A percentile compares a stretch with the other conserved stretches of the same genome.
Conservation (phyloP, 306 rosid genomes). For the Acacia melanoxylon region DNA sequence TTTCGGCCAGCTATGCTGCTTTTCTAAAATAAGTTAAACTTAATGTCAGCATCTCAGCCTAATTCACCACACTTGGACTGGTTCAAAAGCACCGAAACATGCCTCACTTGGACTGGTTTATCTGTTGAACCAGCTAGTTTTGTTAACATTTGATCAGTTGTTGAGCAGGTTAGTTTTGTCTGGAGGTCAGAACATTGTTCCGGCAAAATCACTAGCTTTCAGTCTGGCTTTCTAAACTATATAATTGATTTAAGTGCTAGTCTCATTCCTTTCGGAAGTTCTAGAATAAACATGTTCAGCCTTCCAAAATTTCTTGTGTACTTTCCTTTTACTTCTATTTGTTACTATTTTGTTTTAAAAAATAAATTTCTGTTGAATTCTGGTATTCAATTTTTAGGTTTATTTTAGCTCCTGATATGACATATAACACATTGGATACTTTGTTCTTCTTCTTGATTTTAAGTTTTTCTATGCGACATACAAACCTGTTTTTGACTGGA, state of each 20-base stretch:
- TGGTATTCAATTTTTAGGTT: not conserved
- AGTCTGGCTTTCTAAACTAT: not conserved
- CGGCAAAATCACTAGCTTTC: not conserved
- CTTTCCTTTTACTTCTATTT: not conserved
- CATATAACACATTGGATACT: constrained; percentile 19
- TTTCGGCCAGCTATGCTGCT: not conserved
- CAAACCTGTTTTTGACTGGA: constrained; percentile 13
- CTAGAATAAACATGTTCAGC: not conserved
- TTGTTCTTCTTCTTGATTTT: not conserved
- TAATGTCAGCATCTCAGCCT: not conserved
- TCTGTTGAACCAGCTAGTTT: not conserved
- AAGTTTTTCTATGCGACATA: not conserved
- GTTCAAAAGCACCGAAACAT: not conserved
- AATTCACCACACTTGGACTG: not conserved
- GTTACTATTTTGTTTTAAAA: not conserved
- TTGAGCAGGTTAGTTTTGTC: not conserved
- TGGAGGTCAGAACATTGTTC: not conserved
- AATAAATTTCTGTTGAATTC: constrained; percentile 4
- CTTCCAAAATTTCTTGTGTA: not conserved
- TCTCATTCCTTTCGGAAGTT: not conserved
- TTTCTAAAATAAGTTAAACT: not conserved
- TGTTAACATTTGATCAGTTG: not conserved
- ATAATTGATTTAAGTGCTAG: not conserved
- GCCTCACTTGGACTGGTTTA: not conserved
- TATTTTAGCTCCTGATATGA: constrained; percentile 14